A percentile compares a stretch with the other conserved stretches of the same genome.
These are phyloP conservation scores for Boletellus deceptivus DNA, from an alignment of 1,284 basidiomycete species.

Conservation along the genomic window DNA sequence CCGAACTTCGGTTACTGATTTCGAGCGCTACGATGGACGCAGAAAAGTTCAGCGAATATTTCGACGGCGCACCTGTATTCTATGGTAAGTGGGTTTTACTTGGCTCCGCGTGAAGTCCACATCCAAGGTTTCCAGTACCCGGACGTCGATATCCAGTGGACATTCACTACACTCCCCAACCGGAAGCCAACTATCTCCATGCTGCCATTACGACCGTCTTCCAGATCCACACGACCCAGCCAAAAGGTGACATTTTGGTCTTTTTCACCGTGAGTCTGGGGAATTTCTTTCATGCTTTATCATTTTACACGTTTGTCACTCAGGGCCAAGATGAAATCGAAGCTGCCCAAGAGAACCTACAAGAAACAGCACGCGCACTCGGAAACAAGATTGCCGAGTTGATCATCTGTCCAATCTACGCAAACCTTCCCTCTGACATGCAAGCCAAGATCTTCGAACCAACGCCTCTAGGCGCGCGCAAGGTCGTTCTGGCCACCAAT, in stretches of 20 bases:
- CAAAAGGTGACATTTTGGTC: constrained; percentile 96
- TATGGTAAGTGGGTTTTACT: constrained; percentile 56
- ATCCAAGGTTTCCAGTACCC: constrained; percentile 61
- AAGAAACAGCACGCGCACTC: constrained; percentile 91
- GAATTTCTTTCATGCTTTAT: neutral
- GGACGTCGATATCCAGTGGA: constrained; percentile 98
- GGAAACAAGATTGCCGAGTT: constrained; percentile 96
- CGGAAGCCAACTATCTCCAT: constrained; percentile 97
- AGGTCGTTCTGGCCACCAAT: constrained; percentile 97
- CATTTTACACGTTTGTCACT: neutral
- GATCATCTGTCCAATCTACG: constrained; percentile 96
- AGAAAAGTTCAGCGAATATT: constrained; percentile 95
- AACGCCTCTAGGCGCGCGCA: constrained; percentile 93
- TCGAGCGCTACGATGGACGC: constrained; percentile 98
- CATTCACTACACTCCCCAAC: constrained; percentile 97
- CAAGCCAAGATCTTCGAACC: constrained; percentile 99
- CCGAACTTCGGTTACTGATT: constrained; percentile 87
- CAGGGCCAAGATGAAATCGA: constrained; percentile 99
- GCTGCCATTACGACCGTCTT: constrained; percentile 98
- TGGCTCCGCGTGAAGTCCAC: neutral
- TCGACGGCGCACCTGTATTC: constrained; percentile 92
- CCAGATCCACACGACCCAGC: constrained; percentile 98
- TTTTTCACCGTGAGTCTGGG: constrained; percentile 81
- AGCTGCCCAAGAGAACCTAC: constrained; percentile 91
- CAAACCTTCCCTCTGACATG: constrained; percentile 97